Evolutionary conservation across 1,284 basidiomycete genomes (phyloP), one percentile per base, ranked within the genome.

Genomic region (Microbotryum intermedium): DNA sequence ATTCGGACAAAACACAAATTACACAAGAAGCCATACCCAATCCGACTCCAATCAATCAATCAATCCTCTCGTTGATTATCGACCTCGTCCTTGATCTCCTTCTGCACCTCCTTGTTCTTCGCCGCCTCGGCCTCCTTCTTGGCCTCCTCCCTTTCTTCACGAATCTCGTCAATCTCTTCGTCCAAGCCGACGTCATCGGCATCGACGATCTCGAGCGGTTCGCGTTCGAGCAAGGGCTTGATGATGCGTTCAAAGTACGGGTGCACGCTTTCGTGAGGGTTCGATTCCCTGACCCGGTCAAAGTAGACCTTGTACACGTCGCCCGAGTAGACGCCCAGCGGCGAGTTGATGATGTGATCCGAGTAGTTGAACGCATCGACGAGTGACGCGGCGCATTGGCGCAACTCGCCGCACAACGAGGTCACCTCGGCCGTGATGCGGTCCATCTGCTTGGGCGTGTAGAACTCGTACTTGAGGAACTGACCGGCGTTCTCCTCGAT

Each of bases 311-410:
- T 75, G 65, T 71, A 71, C 16, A 68, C 57, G 58, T 77, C 72
- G 25, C 78, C 78, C 64, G 78, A 76, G 69, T 75, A 77, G 59
- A 75, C 73, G 44, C 78, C 81, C 39, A 82, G 76, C 28, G 81
- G 80, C 51, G 79, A 79, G 74, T 82, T 82, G 74, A 82, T 74
- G 59, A 81, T 77, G 73, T 81, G 80, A 72, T 82, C 80, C 49
- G 75, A 75, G 39, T 79, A 75, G 16, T 77, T 76, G 68, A 82
- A 82, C 42, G 77, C 73, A 73, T 82, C 80, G 61, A 80, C 72
- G 44, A 81, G 73, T 11, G 79, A 77, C 46, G 79, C 76, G 47
- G 80, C 79, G 48, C 77, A 76, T 56, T 71, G 71, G 47, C 81
- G 74, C 51, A 79, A 71, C 57, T 77, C 73, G 42, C 74, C 73